Evolutionary conservation across 331 rosid species (phyloP), one percentile per base, ranked within the genome.

Genomic region (Prunus yedoensis): DNA sequence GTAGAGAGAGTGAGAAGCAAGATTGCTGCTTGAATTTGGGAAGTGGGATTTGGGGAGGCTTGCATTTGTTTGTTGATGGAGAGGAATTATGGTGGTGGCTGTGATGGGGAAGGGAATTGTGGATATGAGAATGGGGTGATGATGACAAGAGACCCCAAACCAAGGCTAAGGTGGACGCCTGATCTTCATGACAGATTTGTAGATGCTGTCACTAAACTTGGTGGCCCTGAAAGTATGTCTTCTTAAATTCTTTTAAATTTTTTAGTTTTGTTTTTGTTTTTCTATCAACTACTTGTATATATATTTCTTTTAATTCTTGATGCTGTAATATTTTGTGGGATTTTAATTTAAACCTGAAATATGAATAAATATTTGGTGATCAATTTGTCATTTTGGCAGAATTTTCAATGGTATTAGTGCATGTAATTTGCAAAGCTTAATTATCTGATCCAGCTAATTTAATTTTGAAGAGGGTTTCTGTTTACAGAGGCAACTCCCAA

Each of bases 91-190:
- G 70, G 50, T 1, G 46, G n/a, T 14, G 56, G 12, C 3, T 30
- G 64, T 12, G 78, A 21, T 2, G 68, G 76, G 21, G 85, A 75
- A 70, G 62, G 68, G 78, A 63, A 66, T 57, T 84, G 47, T 57
- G 80, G 68, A 59, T 90, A 78, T 54, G 91, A 85, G 52, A 78
- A 87, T 77, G 97, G 90, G 53, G 87, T 89, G 79, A 83, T 89
- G 87, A 89, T 90, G 99, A 92, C 91, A 4, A 87, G 99, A 85
- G 99, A 94, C 80, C 91, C 99, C 0, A 95, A 95, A 72, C 97
- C 99, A 0, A 84, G 99, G 85, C 83, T 92, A 10, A 83, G 97
- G 77, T 95, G 99, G 99, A 95, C 99, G 51, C 74, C 93, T 73
- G 97, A 90, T 87, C 97, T 95, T 60, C 97, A 95, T 53, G 93